Base-by-base conservation (phyloP, 2,329 filamentous ascomycete genomes). In the Teratosphaeria pseudoeucalypti region DNA sequence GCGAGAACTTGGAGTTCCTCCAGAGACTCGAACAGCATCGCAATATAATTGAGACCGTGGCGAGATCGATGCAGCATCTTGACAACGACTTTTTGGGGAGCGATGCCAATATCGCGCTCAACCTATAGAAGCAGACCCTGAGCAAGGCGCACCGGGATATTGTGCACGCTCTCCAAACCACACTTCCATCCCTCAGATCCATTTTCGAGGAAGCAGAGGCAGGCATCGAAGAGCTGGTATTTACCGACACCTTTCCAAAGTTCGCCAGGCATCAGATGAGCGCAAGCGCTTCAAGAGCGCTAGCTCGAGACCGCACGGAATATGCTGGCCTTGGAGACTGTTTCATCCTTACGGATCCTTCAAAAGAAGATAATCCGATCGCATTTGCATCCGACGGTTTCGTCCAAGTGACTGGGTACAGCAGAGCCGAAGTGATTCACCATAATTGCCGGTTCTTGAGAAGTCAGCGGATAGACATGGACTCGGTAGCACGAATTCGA, bases 291-390 rank as follows among this genome's bases (percentile, higher is more conserved):
- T 74, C 74, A 3, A 69, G 73, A 43, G 77, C 80, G 0, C 67
- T 84, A 2, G 73, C 77, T 2, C 68, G 73, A 5, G 71, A 75
- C 60, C 67, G 67, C 66, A 73, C 56, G 27, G 72, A 67, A 60
- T 85, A 79, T 57, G 78, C 78, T 2, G 83, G 83, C 0, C 74
- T 86, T 0, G 82, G 81, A 9, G 77, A 82, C 55, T 81, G 82
- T 26, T 85, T 85, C 63, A 82, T 81, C 59, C 67, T 85, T 16
- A 83, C 80, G 0, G 79, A 85, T 64, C 79, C 80, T 12, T 65
- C 66, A 0, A 73, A 74, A 52, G 73, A 76, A 0, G 79, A 82
- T 56, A 81, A 82, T 60, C 79, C 81, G 0, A 78, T 82, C 47
- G 62, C 76, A 0, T 79, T 71, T 59, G 77, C 76, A 2, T 81